Evolutionary conservation across 805 yeast genomes (phyloP), one percentile per base, ranked within the genome.

Genomic region (Barnettozyma botsteinii): DNA sequence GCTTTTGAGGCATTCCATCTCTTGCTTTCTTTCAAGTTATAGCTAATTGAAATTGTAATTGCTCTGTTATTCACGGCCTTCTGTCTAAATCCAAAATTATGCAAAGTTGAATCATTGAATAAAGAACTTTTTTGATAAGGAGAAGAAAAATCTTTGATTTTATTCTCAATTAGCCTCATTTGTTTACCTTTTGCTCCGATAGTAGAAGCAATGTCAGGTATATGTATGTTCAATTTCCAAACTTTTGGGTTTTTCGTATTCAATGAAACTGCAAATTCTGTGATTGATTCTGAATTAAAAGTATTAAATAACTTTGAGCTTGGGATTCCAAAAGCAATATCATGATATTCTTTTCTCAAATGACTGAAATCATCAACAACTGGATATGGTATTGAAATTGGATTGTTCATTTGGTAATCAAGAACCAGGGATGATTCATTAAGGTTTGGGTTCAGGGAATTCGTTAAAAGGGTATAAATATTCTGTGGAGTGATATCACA

Each of bases 181-280:
- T 32, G 4, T 3, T 18, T 18, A 12, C 29, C 33, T 24, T 30
- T 12, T 4, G 35, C 22, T 13, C 23, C 26, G 4, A 43, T 13
- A 7, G 24, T n/a, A 5, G 45, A 37, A 13, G 42, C 45, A 12
- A 44, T 22, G 30, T 44, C 47, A 12, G 47, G 47, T 8, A 44
- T 33, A 23, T 44, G 47, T 9, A 44, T 38, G 22, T 21, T 27
- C 2, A 44, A 12, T 18, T 33, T 26, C 47, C 47, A 44, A n/a
- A 11, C 5, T 7, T 35, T 34, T 8, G 27, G 25, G 3, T 26
- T 20, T 1, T 20, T 11, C 6, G 40, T 25, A 20, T 41, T 35
- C 14, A 44, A 14, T 2, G 47, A 44, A 13, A 44, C 18, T 5
- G 47, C 47, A 14, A 44, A 20, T 13, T 44, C 47, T 10, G 42